These are phyloP conservation scores for Suillus decipiens DNA, from an alignment of 768 basidiomycete genomes.

Conservation along the genomic window DNA sequence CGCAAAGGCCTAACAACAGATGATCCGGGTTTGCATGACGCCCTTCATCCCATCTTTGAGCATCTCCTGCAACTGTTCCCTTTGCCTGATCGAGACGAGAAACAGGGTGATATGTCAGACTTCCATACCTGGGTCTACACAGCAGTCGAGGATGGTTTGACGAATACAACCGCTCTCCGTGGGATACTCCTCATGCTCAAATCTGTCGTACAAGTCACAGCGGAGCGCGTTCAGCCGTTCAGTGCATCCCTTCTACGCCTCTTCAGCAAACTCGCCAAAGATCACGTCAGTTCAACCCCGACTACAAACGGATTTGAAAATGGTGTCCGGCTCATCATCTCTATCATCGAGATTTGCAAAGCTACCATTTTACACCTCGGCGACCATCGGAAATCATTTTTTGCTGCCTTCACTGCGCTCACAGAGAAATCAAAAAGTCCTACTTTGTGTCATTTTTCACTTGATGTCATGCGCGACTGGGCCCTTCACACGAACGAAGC, in stretches of 20 bases:
- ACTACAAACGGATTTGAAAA: conserved; percentile 54
- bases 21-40: conserved; percentile 77
- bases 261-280: conserved; percentile 82
- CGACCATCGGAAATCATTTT: conserved; percentile 82
- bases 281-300: conserved; percentile 68
- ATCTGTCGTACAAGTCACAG: conserved; percentile 75
- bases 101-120: conserved; percentile 65
- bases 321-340: conserved; percentile 64
- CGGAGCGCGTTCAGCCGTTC: conserved; percentile 85
- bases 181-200: conserved; percentile 87
- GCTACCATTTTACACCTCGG: conserved; percentile 77
- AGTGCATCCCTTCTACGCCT: conserved; percentile 76
- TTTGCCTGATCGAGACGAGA: conserved; percentile 77
- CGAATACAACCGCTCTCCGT: conserved; percentile 67
- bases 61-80: conserved; percentile 77
- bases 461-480: conserved; percentile 89
- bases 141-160: conserved; percentile 78
- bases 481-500: conserved; percentile 83
- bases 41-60: conserved; percentile 81
- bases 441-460: conserved; percentile 77
- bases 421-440: conserved; percentile 88
- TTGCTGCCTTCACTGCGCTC: conserved; percentile 75
- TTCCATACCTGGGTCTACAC: conserved; percentile 78
- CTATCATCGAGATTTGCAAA: conserved; percentile 88
- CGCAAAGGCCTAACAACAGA: conserved; percentile 86